Percentiles rank a stretch among this genome's conserved stretches.
Evolutionary conservation across 2,329 filamentous ascomycete genomes (phyloP).

Genomic region (Colletotrichum sp.): DNA sequence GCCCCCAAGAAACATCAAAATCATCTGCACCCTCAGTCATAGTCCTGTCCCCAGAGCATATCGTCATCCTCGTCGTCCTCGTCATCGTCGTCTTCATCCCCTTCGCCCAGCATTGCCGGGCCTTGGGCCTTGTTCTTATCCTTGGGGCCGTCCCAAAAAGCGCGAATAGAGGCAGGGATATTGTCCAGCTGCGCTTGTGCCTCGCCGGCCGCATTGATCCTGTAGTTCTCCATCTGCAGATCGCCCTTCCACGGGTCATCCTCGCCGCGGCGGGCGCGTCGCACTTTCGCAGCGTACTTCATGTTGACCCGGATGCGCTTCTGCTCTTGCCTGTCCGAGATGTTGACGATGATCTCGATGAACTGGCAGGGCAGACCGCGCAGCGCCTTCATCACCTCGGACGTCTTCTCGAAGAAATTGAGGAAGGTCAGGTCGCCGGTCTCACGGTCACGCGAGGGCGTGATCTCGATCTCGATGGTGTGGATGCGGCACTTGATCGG

Average conservation of each 20-base stretch:
- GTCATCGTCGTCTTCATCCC: constrained; percentile 13
- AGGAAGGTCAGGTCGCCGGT: constrained; percentile 35
- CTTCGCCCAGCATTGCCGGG: constrained; percentile 4
- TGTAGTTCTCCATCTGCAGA: constrained; percentile 18
- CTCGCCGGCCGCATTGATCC: constrained; percentile 6
- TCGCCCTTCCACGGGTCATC: constrained; percentile 26
- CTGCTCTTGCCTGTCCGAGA: constrained; percentile 6
- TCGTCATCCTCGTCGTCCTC: neutral
- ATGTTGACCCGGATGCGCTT: constrained; percentile 6
- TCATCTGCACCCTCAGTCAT: neutral
- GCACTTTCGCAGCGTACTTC: constrained; percentile 1
- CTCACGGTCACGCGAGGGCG: constrained; percentile 26
- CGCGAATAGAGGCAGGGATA: constrained; percentile 9
- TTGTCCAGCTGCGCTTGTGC: constrained; percentile 9
- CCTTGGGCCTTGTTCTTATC: neutral
- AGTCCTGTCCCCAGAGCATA: neutral
- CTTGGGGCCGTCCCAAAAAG: neutral
- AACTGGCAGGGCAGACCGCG: constrained; percentile 37
- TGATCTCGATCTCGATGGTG: constrained; percentile 47
- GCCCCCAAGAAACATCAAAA: neutral
- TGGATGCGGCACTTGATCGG: constrained; percentile 33
- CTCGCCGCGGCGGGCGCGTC: constrained; percentile 7
- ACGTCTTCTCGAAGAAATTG: constrained; percentile 36
- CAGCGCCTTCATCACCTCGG: constrained; percentile 35
- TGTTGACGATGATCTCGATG: constrained; percentile 39